These are phyloP conservation scores for Allantophomopsis lycopodina DNA, from an alignment of 2,329 filamentous ascomycete species.

Conservation along the genomic window DNA sequence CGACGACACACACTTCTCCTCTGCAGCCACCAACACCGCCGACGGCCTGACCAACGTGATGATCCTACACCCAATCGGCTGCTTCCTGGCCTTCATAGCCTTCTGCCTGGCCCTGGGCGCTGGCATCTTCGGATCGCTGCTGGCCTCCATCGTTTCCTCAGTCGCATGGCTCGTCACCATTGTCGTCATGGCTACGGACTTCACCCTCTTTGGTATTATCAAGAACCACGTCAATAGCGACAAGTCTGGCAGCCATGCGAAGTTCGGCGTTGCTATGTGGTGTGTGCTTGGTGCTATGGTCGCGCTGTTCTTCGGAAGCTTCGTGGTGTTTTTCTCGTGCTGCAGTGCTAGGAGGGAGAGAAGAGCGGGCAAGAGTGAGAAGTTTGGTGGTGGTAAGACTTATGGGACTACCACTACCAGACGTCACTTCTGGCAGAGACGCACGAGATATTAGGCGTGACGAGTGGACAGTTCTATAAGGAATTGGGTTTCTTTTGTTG, in stretches of 20 bases:
- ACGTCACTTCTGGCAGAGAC: background rate
- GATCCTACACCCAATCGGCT: conserved; percentile 48
- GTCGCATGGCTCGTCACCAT: conserved; percentile 33
- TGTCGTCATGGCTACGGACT: conserved; percentile 38
- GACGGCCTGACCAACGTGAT: conserved; percentile 40
- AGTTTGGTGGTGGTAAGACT: background rate
- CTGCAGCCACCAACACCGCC: conserved; percentile 27
- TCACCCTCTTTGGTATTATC: conserved; percentile 40
- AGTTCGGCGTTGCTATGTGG: conserved; percentile 43
- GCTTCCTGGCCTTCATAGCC: conserved; percentile 41
- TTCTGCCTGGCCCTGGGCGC: conserved; percentile 39
- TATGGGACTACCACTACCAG: background rate
- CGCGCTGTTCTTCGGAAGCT: conserved; percentile 36
- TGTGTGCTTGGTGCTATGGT: conserved; percentile 41
- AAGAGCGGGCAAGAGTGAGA: background rate
- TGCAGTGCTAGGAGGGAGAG: conserved; percentile 26
- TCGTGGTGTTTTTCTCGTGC: conserved; percentile 48
- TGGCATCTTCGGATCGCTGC: conserved; percentile 34
- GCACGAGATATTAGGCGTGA: background rate
- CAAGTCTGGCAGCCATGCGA: conserved; percentile 24
- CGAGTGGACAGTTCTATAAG: no score
- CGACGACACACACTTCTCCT: conserved; percentile 27
- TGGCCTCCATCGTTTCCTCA: conserved; percentile 33
- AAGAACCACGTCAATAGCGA: conserved; percentile 35
- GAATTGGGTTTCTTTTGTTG: no score